Evolutionary conservation across 805 yeast genomes (phyloP).

Genomic region (Suhomyces canberraensis): DNA sequence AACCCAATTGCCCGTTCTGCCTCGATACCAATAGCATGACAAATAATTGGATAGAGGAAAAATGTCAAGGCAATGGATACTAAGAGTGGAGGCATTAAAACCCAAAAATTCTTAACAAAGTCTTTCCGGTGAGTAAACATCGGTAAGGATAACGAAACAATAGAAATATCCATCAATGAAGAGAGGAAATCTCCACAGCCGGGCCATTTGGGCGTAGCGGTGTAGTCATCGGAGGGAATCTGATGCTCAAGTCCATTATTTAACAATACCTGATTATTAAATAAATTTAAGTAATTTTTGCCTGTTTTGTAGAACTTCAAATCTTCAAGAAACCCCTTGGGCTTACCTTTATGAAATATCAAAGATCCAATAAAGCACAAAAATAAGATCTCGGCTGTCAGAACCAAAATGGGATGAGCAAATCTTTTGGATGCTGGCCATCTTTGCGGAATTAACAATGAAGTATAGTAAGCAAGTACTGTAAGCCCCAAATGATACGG

Average conservation of each 20-base stretch:
- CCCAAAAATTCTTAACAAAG: constrained; percentile 54
- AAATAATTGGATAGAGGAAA: constrained; percentile 67
- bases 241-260: constrained; percentile 23
- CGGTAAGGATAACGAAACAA: constrained; percentile 72
- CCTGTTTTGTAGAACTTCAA: constrained; percentile 66
- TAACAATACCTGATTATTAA: constrained; percentile 36
- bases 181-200: constrained; percentile 79
- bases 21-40: constrained; percentile 62
- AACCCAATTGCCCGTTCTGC: constrained; percentile 64
- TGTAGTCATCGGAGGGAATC: constrained; percentile 16
- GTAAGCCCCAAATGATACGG: constrained; percentile 63
- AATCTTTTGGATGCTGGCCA: constrained; percentile 46
- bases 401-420: constrained; percentile 70
- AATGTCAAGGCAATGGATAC: constrained; percentile 55
- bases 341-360: constrained; percentile 40
- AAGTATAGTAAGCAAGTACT: constrained; percentile 51
- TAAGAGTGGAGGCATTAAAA: constrained; percentile 57
- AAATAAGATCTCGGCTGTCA: constrained; percentile 62
- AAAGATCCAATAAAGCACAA: constrained; percentile 58
- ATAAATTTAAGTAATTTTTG: constrained; percentile 57
- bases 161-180: constrained; percentile 71
- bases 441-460: constrained; percentile 43
- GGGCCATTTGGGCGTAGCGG: constrained; percentile 50
- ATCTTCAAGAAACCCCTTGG: constrained; percentile 49
- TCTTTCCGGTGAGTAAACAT: constrained; percentile 73